Evolutionary conservation across 2,329 filamentous ascomycete genomes (phyloP).

Genomic region (Tolypocladium capitatum): DNA sequence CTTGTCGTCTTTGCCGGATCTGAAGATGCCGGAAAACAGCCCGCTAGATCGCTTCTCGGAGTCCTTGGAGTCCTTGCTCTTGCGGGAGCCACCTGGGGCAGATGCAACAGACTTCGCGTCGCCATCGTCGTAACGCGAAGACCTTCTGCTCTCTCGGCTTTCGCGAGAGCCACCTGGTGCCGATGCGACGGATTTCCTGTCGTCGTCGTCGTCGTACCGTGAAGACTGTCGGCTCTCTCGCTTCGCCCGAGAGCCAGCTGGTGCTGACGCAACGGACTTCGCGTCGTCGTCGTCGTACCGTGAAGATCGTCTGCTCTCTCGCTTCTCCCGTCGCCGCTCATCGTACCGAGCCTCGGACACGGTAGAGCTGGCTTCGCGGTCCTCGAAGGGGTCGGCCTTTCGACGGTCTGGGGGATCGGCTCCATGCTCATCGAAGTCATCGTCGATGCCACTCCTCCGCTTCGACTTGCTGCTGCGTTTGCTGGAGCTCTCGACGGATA

Average conservation of each 20-base stretch:
- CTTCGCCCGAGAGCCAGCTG: conserved; percentile 5
- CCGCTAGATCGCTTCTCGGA: conserved; percentile 26
- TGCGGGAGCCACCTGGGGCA: conserved; percentile 16
- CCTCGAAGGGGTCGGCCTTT: conserved; percentile 25
- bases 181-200: conserved; percentile 28
- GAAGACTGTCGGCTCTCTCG: conserved; percentile 11
- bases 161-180: conserved; percentile 13
- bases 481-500: conserved; percentile 21
- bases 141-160: conserved; percentile 13
- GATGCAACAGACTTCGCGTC: conserved; percentile 23
- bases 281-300: conserved; percentile 29
- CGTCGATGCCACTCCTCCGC: conserved; percentile 21
- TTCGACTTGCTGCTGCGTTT: conserved; percentile 28
- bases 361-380: conserved; percentile 35
- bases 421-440: conserved; percentile 18
- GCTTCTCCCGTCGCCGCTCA: conserved; percentile 20
- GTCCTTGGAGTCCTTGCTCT: conserved; percentile 20
- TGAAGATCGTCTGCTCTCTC: conserved; percentile 7
- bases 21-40: conserved; percentile 37
- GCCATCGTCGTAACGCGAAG: conserved; percentile 29
- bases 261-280: conserved; percentile 24
- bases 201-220: conserved; percentile 29
- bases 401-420: conserved; percentile 24
- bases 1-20: conserved; percentile 26
- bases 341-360: conserved; percentile 30